Evolutionary conservation across 192 early-diverging fungal species (phyloP), one percentile per base, ranked within the genome.

Genomic region (Backusella tarrabulga): DNA sequence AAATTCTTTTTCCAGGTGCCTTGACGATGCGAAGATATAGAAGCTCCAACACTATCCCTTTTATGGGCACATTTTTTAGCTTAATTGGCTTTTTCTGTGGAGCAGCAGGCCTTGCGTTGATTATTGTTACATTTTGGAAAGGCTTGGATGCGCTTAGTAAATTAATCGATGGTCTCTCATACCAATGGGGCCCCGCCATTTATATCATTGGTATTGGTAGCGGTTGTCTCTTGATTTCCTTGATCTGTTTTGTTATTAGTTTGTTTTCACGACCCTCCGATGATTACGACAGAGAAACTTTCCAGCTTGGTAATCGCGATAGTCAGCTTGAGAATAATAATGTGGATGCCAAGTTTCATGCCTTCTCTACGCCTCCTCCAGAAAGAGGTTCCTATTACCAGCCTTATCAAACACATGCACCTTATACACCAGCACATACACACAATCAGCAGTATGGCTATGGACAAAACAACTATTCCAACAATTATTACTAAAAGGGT

Each of bases 171-270:
- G 74, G 74, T 21, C 38, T 75, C 4, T 68, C 74, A 11, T 40
- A 67, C 15, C 40, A 67, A 44, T 75, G 74, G 74, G 74, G 74
- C 1, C 60, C 66, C 3, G 32, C 74, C 32, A 67, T 75, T 42
- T 75, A 75, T 17, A 41, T 75, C 21, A 34, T 75, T 8, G 41
- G 74, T 34, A 42, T 66, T 34, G 74, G 74, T 35, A 42, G 17
- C 34, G 74, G 74, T 1, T 75, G 74, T 34, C 11, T 68, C 15
- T 42, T 75, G 6, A 54, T 67, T n/a, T 5, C 66, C 41, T 67
- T 75, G 15, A 42, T 29, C n/a, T 68, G 56, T 7, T 75, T 68
- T 44, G 8, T 68, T 6, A 42, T 42, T 15, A 50, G 41, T 44
- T 68, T 72, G 17, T 72, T 72, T 23, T 50, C 71, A 38, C 15